Evolutionary conservation across 495 filamentous ascomycete genomes (phyloP).

Genomic region (Aspergillus homomorphus): DNA sequence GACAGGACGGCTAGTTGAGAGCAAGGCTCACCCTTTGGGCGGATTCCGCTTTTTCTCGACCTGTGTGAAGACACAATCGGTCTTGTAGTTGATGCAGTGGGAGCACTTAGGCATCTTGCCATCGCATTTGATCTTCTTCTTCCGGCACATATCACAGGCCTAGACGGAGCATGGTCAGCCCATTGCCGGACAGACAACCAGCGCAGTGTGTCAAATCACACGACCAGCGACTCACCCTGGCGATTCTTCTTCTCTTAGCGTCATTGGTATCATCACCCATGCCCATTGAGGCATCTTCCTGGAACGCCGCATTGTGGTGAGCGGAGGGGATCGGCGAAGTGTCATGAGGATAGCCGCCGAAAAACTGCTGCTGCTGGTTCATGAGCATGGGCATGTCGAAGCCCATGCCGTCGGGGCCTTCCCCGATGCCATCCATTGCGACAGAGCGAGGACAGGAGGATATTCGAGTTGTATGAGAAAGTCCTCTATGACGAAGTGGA

Average conservation of each 20-base stretch:
- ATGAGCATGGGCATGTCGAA: slow-evolving; percentile 46
- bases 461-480: background rate
- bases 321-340: slow-evolving; percentile 57
- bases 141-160: slow-evolving; percentile 99
- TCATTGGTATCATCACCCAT: slow-evolving; percentile 64
- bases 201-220: background rate
- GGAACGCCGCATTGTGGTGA: slow-evolving; percentile 59
- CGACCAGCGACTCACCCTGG: slow-evolving; percentile 59
- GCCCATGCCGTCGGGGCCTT: slow-evolving; percentile 38
- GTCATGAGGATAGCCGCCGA: slow-evolving; percentile 60
- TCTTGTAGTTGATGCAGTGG: slow-evolving; percentile 98
- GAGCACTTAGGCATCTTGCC: slow-evolving; percentile 93
- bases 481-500: slow-evolving; percentile 17
- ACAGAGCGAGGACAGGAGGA: background rate
- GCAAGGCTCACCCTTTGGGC: slow-evolving; percentile 78
- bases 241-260: slow-evolving; percentile 89
- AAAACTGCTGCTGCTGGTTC: slow-evolving; percentile 69
- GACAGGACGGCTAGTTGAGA: background rate
- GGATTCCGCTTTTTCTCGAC: slow-evolving; percentile 98
- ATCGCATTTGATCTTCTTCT: slow-evolving; percentile 99
- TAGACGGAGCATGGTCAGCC: slow-evolving; percentile 33
- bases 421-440: slow-evolving; percentile 43
- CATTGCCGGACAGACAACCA: slow-evolving; percentile 9
- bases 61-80: slow-evolving; percentile 94
- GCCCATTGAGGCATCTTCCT: slow-evolving; percentile 48